Conservation (phyloP, 495 filamentous ascomycete species). For the Chaetomium tenue region DNA sequence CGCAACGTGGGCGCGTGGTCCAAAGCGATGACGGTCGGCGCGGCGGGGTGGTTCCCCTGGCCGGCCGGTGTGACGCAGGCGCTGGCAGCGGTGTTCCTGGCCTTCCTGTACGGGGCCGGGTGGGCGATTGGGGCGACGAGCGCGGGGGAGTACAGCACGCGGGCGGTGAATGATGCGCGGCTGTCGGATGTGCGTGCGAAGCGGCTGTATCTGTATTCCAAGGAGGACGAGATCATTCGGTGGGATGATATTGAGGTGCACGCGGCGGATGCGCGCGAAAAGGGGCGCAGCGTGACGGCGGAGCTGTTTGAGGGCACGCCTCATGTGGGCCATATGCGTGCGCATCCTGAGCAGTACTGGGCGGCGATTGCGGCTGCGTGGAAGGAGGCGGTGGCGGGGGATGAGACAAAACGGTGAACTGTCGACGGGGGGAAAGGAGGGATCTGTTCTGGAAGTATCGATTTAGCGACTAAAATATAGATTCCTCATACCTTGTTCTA, state of each 20-base stretch:
- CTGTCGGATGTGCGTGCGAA: constrained; percentile 33
- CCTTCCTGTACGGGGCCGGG: constrained; percentile 31
- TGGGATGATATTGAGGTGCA: constrained; percentile 55
- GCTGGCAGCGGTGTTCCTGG: constrained; percentile 43
- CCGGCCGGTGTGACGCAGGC: constrained; percentile 45
- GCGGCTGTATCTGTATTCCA: constrained; percentile 53
- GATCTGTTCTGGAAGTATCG: no score
- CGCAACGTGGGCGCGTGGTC: constrained; percentile 52
- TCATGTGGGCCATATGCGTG: constrained; percentile 57
- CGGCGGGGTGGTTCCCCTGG: constrained; percentile 42
- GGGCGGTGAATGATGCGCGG: constrained; percentile 38
- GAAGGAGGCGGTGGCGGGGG: constrained; percentile 30
- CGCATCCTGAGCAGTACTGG: constrained; percentile 56
- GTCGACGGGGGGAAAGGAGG: neutral
- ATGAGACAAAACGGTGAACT: no score
- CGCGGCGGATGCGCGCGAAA: constrained; percentile 42
- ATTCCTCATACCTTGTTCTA: no score
- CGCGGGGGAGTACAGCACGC: constrained; percentile 38
- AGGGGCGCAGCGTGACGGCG: constrained; percentile 44
- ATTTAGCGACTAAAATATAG: no score
- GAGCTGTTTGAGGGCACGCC: constrained; percentile 53
- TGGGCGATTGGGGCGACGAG: constrained; percentile 36
- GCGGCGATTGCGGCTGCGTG: constrained; percentile 44
- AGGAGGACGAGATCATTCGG: constrained; percentile 54
- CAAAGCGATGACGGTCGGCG: constrained; percentile 52